A percentile compares a stretch with the other conserved stretches of the same genome.
Evolutionary conservation across 2,329 filamentous ascomycete genomes (phyloP).

Genomic region (Scedosporium apiospermum): DNA sequence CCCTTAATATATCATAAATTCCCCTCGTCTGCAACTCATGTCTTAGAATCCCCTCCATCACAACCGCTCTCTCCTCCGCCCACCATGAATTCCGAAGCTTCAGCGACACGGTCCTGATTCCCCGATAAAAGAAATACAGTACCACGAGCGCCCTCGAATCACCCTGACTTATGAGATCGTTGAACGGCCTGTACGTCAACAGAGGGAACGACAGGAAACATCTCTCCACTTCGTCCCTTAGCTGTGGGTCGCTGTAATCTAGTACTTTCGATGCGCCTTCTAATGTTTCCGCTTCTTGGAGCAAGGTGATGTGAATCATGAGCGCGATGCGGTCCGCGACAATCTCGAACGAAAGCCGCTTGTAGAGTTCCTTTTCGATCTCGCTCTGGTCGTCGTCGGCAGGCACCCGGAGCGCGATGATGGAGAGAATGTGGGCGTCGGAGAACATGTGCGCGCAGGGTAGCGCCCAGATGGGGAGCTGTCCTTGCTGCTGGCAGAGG

Average conservation of each 20-base stretch:
- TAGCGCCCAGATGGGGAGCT: not conserved
- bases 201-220: constrained; percentile 19
- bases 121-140: constrained; percentile 17
- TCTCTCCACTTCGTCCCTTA: constrained; percentile 14
- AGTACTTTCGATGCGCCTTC: not conserved
- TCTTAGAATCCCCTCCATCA: constrained; percentile 13
- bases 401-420: constrained; percentile 3
- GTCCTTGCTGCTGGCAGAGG: not conserved
- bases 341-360: constrained; percentile 12
- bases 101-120: constrained; percentile 12
- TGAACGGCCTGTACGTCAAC: constrained; percentile 16
- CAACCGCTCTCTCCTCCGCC: constrained; percentile 12
- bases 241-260: not conserved
- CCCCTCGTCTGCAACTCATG: constrained; percentile 11
- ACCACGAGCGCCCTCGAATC: constrained; percentile 18
- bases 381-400: not conserved
- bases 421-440: not conserved
- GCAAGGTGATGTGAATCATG: constrained; percentile 9
- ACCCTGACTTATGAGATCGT: constrained; percentile 13
- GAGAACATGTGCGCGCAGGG: not conserved
- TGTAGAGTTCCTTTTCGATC: not conserved
- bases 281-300: not conserved
- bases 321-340: constrained; percentile 12
- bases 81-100: constrained; percentile 15
- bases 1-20: constrained; percentile 6